Conservation (phyloP, 2,329 filamentous ascomycete genomes). For the Trichoderma polysporum region DNA sequence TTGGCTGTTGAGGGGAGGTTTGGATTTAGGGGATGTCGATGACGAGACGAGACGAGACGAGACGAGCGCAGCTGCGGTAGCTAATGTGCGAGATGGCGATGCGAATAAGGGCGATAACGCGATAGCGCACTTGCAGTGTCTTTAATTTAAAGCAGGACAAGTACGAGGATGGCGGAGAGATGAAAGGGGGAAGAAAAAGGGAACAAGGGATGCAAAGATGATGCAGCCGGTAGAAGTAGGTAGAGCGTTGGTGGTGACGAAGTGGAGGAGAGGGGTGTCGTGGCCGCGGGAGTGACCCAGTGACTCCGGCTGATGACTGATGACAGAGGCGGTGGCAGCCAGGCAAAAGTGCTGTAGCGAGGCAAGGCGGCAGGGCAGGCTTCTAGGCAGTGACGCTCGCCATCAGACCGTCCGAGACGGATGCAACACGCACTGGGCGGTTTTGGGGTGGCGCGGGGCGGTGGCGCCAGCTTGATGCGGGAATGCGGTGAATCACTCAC, state of each 20-base stretch:
- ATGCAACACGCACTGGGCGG: background rate
- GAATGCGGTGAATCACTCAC: slow-evolving; percentile 14
- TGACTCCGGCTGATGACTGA: slow-evolving; percentile 16
- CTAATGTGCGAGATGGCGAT: background rate
- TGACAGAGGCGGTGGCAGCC: slow-evolving; percentile 28
- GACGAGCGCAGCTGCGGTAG: background rate
- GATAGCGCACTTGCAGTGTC: background rate
- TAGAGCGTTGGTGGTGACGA: slow-evolving; percentile 17
- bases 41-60: too few species aligned
- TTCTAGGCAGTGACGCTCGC: slow-evolving; percentile 23
- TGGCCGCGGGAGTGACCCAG: slow-evolving; percentile 4
- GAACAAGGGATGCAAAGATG: slow-evolving; percentile 23
- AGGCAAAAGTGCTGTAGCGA: slow-evolving; percentile 20
- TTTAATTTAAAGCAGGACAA: background rate
- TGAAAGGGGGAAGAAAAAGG: slow-evolving; percentile 17
- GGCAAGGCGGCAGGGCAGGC: slow-evolving; percentile 21
- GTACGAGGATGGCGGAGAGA: background rate
- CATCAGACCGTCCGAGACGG: background rate
- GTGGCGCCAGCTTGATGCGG: slow-evolving; percentile 5
- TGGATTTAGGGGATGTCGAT: background rate
- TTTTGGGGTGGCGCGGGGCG: slow-evolving; percentile 9
- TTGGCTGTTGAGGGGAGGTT: slow-evolving; percentile 44
- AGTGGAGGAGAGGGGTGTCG: slow-evolving; percentile 22
- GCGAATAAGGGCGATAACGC: background rate
- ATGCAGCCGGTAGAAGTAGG: slow-evolving; percentile 14